These are phyloP conservation scores for Nothomitra cinnamomea DNA, from an alignment of 2,329 filamentous ascomycete genomes.

Conservation along the genomic window DNA sequence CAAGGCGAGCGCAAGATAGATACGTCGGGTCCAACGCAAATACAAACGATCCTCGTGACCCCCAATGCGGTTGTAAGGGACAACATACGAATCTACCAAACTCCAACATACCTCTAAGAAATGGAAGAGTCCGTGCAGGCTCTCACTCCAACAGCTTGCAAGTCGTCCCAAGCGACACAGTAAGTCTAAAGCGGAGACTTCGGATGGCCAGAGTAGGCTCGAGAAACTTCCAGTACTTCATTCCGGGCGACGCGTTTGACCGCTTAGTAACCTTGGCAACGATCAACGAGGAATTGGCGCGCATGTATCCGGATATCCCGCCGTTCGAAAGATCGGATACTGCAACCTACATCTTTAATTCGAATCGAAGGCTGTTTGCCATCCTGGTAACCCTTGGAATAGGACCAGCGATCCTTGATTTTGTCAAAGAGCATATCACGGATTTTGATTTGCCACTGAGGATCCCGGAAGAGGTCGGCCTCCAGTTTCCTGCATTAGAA, in stretches of 20 bases:
- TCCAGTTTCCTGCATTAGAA: too few relatives aligned
- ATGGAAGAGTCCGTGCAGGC: too few relatives aligned
- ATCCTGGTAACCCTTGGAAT: background rate
- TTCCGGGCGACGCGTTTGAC: background rate
- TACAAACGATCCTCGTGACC: too few relatives aligned
- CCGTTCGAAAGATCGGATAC: background rate
- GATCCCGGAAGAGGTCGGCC: too few relatives aligned
- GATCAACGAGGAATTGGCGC: background rate
- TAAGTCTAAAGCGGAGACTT: constrained; percentile 14
- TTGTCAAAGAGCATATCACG: background rate
- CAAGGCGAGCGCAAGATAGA: too few relatives aligned
- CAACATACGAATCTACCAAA: too few relatives aligned
- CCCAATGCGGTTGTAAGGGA: too few relatives aligned
- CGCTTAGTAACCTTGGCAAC: background rate
- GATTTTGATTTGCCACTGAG: background rate
- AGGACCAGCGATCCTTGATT: background rate
- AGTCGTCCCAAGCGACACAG: too few relatives aligned
- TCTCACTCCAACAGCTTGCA: too few relatives aligned
- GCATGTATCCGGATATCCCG: background rate
- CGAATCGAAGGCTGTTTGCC: background rate
- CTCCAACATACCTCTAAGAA: too few relatives aligned
- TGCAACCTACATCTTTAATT: background rate
- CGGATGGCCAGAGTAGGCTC: constrained; percentile 13
- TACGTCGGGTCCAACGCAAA: too few relatives aligned
- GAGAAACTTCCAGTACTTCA: constrained; percentile 2